Evolutionary conservation across 1,284 basidiomycete genomes (phyloP).

Genomic region (Peniophora sp.): DNA sequence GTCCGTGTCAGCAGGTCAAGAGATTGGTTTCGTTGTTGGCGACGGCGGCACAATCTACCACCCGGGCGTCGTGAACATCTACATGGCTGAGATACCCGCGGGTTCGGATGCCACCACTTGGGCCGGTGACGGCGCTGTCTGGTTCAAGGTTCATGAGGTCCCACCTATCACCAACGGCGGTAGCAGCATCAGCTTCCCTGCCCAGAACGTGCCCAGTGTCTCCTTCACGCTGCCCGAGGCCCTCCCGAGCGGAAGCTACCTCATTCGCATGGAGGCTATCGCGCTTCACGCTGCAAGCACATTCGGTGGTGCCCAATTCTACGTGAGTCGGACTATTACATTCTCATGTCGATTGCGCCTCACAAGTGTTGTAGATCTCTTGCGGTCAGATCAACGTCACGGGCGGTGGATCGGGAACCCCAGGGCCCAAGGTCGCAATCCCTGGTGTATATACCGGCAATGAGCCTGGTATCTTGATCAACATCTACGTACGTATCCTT

Average conservation of each 20-base stretch:
- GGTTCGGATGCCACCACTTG: neutral
- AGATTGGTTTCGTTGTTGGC: constrained; percentile 15
- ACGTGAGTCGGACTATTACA: constrained; percentile 8
- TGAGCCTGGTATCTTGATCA: neutral
- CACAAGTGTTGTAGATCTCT: constrained; percentile 10
- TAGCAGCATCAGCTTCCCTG: constrained; percentile 30
- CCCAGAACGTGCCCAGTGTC: constrained; percentile 25
- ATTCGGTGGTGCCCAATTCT: constrained; percentile 23
- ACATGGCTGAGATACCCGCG: constrained; percentile 21
- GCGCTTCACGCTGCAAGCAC: constrained; percentile 28
- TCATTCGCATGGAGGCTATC: constrained; percentile 41
- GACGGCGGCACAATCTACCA: constrained; percentile 21
- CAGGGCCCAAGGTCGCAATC: constrained; percentile 24
- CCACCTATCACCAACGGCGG: constrained; percentile 32
- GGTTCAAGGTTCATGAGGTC: constrained; percentile 30
- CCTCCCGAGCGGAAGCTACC: constrained; percentile 38
- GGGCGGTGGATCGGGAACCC: constrained; percentile 27
- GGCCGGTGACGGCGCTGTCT: constrained; percentile 16
- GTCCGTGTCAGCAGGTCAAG: constrained; percentile 21
- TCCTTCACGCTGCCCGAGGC: constrained; percentile 35
- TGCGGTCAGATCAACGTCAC: constrained; percentile 26
- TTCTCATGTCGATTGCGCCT: neutral
- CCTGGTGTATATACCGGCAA: constrained; percentile 29
- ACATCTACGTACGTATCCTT: neutral
- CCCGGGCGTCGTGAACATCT: constrained; percentile 18